Evolutionary conservation across 202 grass and related monocot genomes (phyloP).

Genomic region (Hordeum pubiflorum): DNA sequence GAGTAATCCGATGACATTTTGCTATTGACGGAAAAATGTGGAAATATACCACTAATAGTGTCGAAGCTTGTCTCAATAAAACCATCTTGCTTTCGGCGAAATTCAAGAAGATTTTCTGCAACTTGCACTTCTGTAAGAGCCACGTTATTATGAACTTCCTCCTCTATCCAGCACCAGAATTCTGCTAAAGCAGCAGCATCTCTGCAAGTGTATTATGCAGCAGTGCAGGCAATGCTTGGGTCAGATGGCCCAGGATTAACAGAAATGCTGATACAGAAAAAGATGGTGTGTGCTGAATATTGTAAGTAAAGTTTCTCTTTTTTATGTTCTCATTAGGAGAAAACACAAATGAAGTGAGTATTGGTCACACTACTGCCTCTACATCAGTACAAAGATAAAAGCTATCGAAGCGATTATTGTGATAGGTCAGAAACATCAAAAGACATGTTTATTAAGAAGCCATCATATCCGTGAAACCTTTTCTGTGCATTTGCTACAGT

Average conservation of each 20-base stretch:
- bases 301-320: neutral
- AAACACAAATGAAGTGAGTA: neutral
- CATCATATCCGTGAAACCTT: neutral
- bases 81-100: constrained; percentile 79
- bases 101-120: constrained; percentile 82
- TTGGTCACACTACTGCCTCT: neutral
- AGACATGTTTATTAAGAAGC: neutral
- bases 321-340: neutral
- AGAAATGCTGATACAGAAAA: constrained; percentile 12
- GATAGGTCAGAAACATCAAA: neutral
- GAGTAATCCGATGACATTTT: neutral
- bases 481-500: neutral
- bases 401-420: neutral
- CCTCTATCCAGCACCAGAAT: constrained; percentile 95
- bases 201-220: constrained; percentile 23
- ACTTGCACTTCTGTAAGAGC: constrained; percentile 70
- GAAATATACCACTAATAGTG: constrained; percentile 88
- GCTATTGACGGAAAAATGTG: neutral
- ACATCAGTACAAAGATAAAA: constrained; percentile 2
- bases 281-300: neutral
- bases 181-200: constrained; percentile 88
- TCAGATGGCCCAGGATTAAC: constrained; percentile 20
- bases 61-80: constrained; percentile 95
- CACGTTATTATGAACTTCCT: constrained; percentile 44
- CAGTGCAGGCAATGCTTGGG: neutral